A percentile compares a stretch with the other conserved stretches of the same genome.
phyloP scores from a whole-genome alignment of 805 yeast species.

The Teunomyces lycoperdinae region DNA sequence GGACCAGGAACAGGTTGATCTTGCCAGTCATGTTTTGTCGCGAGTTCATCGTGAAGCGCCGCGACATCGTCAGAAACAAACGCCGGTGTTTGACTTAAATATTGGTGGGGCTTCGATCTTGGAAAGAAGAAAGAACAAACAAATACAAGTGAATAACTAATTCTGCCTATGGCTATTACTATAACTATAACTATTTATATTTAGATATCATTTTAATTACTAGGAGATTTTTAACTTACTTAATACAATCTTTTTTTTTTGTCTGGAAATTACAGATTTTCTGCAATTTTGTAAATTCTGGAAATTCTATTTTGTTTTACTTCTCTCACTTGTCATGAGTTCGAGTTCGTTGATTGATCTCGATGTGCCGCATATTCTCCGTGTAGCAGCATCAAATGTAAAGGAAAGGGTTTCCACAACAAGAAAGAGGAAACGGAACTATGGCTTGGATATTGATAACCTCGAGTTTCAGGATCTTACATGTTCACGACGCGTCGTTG shows the following conservation, averaged over 20 bases:
- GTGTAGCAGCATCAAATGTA: constrained; percentile 3
- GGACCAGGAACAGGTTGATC: constrained; percentile 15
- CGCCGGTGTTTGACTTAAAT: constrained; percentile 40
- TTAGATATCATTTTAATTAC: too few species aligned
- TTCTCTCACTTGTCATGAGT: too few species aligned
- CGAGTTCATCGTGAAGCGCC: constrained; percentile 9
- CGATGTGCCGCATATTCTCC: constrained; percentile 10
- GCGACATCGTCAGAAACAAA: constrained; percentile 8
- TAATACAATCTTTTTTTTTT: too few species aligned
- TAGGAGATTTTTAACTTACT: too few species aligned
- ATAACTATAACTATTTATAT: too few species aligned
- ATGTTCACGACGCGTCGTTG: constrained; percentile 1
- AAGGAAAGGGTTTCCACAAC: constrained; percentile 1
- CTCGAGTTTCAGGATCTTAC: constrained; percentile 14
- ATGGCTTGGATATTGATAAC: constrained; percentile 14
- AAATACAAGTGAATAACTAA: constrained; percentile 8
- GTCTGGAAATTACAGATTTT: too few species aligned
- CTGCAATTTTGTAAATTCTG: too few species aligned
- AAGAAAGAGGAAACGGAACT: constrained; percentile 9
- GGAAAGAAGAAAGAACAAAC: constrained; percentile 37
- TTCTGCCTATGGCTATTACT: background rate
- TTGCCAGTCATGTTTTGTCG: constrained; percentile 11
- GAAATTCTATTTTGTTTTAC: too few species aligned
- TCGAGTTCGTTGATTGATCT: constrained; percentile 12
- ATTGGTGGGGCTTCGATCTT: constrained; percentile 53